Evolutionary conservation across 805 yeast species (phyloP).

Genomic region (Dipodascus geniculatus): DNA sequence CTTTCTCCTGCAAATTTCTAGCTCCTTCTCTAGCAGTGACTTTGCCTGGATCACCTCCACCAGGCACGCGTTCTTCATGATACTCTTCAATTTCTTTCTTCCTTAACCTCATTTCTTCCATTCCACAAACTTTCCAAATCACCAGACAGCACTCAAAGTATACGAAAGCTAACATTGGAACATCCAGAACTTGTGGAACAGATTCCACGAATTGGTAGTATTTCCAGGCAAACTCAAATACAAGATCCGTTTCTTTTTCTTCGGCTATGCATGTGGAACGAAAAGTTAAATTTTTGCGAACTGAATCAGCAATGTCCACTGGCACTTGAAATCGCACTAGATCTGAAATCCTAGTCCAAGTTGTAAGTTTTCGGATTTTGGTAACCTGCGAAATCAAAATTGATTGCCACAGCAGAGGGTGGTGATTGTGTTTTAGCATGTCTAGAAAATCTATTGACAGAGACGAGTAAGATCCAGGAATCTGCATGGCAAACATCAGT

Average conservation of each 20-base stretch:
- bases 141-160: background rate
- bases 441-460: background rate
- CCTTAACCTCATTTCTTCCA: background rate
- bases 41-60: background rate
- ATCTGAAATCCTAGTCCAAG: background rate
- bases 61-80: background rate
- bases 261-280: background rate
- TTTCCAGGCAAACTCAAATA: background rate
- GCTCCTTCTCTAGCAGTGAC: background rate
- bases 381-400: background rate
- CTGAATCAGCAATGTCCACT: background rate
- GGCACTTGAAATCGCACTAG: background rate
- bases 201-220: background rate
- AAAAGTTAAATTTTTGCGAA: background rate
- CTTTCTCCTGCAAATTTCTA: background rate
- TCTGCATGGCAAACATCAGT: background rate
- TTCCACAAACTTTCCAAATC: background rate
- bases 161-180: background rate
- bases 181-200: background rate
- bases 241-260: background rate
- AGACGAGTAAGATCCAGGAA: background rate
- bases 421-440: background rate
- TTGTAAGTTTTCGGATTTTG: background rate
- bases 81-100: background rate
- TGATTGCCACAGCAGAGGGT: background rate